Evolutionary conservation across 164 flowering plant genomes (phyloP), one percentile per base, ranked within the genome.

Genomic region (Echeveria elegans): DNA sequence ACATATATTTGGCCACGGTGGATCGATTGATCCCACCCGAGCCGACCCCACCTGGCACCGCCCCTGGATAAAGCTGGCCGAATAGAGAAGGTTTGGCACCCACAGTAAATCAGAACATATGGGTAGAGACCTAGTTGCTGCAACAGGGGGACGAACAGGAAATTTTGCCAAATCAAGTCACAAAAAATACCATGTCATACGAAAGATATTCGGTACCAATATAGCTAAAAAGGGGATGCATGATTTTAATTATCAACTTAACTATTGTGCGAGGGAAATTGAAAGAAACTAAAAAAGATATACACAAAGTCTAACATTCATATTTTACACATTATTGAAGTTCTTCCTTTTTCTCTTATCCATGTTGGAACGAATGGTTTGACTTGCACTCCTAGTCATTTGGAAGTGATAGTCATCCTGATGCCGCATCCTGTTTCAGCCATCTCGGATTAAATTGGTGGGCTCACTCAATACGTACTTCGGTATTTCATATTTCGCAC

Each of bases 381-480:
- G 4, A 18, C 10, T 24, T 15, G 14, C 60, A 56, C 31, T 26
- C 60, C 7, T 10, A 24, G 31, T 10, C 31, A 24, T 8, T 9
- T 56, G 30, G 60, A 30, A 21, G n/a, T 23, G 28, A 21, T 50
- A 56, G 32, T 56, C 60, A 56, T 5, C 3, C 60, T 11, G 26
- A 56, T 28, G 60, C 2, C 0, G 18, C 26, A 9, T 68, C 45
- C 31, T 14, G 64, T 45, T 41, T 81, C 69, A 86, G 70, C 78
- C 67, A 28, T 79, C 85, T 41, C 76, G 74, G 26, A 88, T 81
- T 80, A 92, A 77, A 74, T 92, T 92, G 60, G 85, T 81, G 16
- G 96, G 98, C 81, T 89, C 96, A 58, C 96, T 89, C 79, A 92
- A 74, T 63, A 88, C 96, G 71, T 88, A 89, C 72, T 80, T 87